These are phyloP conservation scores for Cyberlindnera lachancei DNA, from an alignment of 805 yeast species.

Conservation along the genomic window DNA sequence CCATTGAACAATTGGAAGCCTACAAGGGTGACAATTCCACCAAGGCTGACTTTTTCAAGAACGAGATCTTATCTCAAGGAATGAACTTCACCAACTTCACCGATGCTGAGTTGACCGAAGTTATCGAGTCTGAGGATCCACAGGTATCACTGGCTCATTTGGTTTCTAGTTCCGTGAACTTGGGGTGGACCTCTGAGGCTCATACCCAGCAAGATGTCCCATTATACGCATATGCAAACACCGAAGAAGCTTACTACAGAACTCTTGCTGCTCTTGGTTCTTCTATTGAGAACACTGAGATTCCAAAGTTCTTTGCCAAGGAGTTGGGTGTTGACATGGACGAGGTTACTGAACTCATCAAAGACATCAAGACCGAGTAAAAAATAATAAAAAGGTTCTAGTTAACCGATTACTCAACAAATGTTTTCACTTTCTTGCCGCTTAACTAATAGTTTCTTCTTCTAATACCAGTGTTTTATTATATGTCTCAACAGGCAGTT, in stretches of 20 bases:
- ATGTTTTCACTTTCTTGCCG: no score
- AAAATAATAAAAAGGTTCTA: no score
- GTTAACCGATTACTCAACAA: no score
- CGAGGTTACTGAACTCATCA: conserved; percentile 36
- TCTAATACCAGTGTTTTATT: no score
- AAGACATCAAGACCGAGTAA: conserved; percentile 9
- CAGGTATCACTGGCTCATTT: conserved; percentile 50
- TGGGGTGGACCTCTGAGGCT: conserved; percentile 95
- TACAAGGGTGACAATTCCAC: conserved; percentile 23
- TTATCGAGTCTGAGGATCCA: conserved; percentile 30
- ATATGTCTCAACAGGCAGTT: no score
- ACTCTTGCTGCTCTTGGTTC: conserved; percentile 56
- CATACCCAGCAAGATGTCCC: conserved; percentile 94
- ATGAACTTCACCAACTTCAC: conserved; percentile 23
- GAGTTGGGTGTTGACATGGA: conserved; percentile 41
- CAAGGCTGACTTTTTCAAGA: conserved; percentile 39
- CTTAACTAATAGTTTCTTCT: no score
- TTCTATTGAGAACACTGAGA: conserved; percentile 77
- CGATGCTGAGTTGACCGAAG: conserved; percentile 39
- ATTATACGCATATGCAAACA: conserved; percentile 70
- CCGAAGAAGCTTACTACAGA: conserved; percentile 35
- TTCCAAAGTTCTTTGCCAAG: conserved; percentile 65
- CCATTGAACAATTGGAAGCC: conserved; percentile 37
- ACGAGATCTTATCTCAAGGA: conserved; percentile 41
- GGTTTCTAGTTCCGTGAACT: conserved; percentile 68